Base-by-base conservation (phyloP, 805 yeast species). In the Ogataea kodamae region DNA sequence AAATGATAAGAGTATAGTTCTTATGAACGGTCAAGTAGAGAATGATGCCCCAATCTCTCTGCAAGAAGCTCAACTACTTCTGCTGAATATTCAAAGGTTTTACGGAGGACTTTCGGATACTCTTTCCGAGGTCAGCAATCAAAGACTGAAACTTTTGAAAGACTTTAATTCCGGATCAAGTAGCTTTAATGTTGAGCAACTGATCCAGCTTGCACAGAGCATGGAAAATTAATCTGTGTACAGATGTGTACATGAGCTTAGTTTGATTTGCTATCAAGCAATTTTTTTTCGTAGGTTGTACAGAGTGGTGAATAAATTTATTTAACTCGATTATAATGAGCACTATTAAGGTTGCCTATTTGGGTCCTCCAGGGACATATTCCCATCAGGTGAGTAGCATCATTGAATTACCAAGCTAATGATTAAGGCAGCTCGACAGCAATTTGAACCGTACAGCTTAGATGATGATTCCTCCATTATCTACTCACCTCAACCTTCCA, bases 291-390 rank as follows among this genome's bases (percentile, higher is more conserved):
- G n/a, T n/a, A n/a, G n/a, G n/a, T n/a, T n/a, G n/a, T n/a, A n/a
- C n/a, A n/a, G n/a, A n/a, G n/a, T n/a, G n/a, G n/a, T n/a, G n/a
- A n/a, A n/a, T n/a, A n/a, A n/a, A n/a, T n/a, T n/a, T n/a, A n/a
- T n/a, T n/a, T n/a, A n/a, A n/a, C n/a, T n/a, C n/a, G n/a, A n/a
- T n/a, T n/a, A n/a, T n/a, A 18, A 47, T 46, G 52, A 35, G 33
- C 11, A 33, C 30, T 5, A 42, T 64, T 14, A 75, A 64, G 46
- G 79, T 83, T 3, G 87, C 85, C 3, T 90, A 75, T 50, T 61
- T 90, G 32, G 98, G 97, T 0, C 98, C 98, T 0, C 67, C 66
- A 31, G 97, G 97, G 2, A 90, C 97, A 1, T 92, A 87, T 59
- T 84, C 97, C 2, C 95, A 90, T 49, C 95, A 88, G 61, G 92